Base-by-base conservation (phyloP, 441 rosid genomes). In the Pelargonium cotyledonis region DNA sequence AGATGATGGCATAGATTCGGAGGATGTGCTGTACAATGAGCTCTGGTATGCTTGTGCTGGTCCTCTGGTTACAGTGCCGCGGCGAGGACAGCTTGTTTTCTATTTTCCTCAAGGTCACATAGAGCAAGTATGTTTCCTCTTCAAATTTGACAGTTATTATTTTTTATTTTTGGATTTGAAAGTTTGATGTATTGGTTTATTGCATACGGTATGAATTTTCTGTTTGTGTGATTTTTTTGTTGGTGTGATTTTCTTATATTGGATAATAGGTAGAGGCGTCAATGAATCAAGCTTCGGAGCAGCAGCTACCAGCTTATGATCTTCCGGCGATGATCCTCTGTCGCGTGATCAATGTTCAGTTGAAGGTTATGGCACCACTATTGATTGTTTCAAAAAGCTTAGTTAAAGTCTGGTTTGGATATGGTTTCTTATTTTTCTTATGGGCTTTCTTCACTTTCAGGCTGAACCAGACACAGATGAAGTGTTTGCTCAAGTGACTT, bases 41-140 rank as follows among this genome's bases (percentile, higher is more conserved):
- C 91, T 95, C 0, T 95, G 99, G 98, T 90, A 95, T 77, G 95
- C 98, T 15, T 95, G 99, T 78, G 99, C 98, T 1, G 98, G 99
- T 72, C 98, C 99, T 73, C 79, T 95, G 19, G 99, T 95, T 15
- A 90, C 93, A 12, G 99, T 95, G 14, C 98, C 99, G 55, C 86
- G 96, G 15, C 85, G 85, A 80, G 76, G 81, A 16, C 97, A 95
- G 77, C 92, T 81, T 38, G 99, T 95, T 21, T 92, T 82, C 74
- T 95, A 95, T 78, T 95, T 95, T 72, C 98, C 98, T 63, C 99
- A 92, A 69, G 99, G 98, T 49, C 99, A 95, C 80, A 88, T 95
- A 75, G 98, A 95, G 80, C 98, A 95, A 95, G 98, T 92, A 19
- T 61, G 43, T 5, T 53, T 72, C 58, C 7, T 14, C 18, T 21